phyloP scores from a whole-genome alignment of 495 filamentous ascomycete genomes.

The Corynascus novoguineensis region DNA sequence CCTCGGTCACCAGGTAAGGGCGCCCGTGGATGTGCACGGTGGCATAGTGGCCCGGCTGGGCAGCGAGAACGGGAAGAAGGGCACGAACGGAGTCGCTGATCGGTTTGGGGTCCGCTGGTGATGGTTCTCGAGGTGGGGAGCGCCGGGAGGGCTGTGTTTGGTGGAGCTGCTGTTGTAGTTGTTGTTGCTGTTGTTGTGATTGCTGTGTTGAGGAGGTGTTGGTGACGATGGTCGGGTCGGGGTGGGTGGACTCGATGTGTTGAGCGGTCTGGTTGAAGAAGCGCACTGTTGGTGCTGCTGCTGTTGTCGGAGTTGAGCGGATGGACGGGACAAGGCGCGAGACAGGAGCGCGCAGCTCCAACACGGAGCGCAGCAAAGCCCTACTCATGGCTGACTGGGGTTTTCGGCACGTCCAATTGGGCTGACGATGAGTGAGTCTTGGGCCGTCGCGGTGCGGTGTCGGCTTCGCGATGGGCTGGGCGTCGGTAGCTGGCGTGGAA shows the following conservation, averaged over 20 bases:
- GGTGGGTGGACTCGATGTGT: constrained; percentile 23
- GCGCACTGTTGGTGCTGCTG: constrained; percentile 19
- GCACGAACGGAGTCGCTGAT: constrained; percentile 55
- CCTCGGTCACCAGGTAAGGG: constrained; percentile 84
- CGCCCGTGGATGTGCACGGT: constrained; percentile 77
- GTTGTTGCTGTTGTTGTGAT: constrained; percentile 20
- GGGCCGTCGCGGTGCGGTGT: constrained; percentile 9
- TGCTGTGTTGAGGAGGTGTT: constrained; percentile 16
- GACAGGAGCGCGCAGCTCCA: constrained; percentile 40
- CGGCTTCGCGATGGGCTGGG: constrained; percentile 13
- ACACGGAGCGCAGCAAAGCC: constrained; percentile 42
- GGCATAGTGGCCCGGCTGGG: constrained; percentile 81
- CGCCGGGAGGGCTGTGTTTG: background rate
- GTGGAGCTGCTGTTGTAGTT: constrained; percentile 23
- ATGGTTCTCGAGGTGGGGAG: constrained; percentile 31
- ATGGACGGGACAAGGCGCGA: constrained; percentile 28
- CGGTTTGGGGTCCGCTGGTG: constrained; percentile 36
- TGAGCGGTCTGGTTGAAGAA: constrained; percentile 29
- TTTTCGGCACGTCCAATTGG: constrained; percentile 2
- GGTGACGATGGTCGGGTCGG: constrained; percentile 10
- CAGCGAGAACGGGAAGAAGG: constrained; percentile 69
- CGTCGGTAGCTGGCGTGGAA: constrained; percentile 14
- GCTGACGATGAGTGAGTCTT: background rate
- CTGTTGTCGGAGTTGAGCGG: constrained; percentile 22
- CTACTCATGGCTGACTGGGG: constrained; percentile 36